These are phyloP conservation scores for Gaeumannomyces sp. DNA, from an alignment of 2,329 filamentous ascomycete genomes.

Conservation along the genomic window DNA sequence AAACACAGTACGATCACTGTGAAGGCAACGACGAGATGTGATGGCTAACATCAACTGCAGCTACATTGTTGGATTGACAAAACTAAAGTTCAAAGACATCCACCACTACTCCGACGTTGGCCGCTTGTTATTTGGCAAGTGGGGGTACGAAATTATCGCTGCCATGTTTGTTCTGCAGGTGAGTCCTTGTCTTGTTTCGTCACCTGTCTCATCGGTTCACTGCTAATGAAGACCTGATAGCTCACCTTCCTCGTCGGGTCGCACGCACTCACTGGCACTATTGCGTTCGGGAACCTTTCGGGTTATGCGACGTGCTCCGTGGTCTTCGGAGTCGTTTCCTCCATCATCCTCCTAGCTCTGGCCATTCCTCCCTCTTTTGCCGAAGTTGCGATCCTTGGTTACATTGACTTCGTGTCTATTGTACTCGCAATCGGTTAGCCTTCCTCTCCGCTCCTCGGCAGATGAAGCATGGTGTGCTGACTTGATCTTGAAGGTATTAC, in stretches of 20 bases:
- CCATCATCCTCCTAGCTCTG: conserved; percentile 37
- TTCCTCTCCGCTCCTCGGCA: too few relatives aligned
- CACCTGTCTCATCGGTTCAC: too few relatives aligned
- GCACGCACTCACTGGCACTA: conserved; percentile 65
- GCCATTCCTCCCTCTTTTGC: conserved; percentile 43
- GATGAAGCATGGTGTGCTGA: too few relatives aligned
- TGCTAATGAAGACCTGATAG: too few relatives aligned
- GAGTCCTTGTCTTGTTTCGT: too few relatives aligned
- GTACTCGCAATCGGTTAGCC: conserved; percentile 26
- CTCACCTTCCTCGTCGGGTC: conserved; percentile 64
- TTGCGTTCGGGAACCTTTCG: conserved; percentile 61
- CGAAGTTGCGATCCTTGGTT: conserved; percentile 42
- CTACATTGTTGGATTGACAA: conserved; percentile 37
- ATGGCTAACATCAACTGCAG: conserved; percentile 22
- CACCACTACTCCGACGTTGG: conserved; percentile 64
- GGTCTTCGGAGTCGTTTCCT: conserved; percentile 39
- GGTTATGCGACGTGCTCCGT: conserved; percentile 43
- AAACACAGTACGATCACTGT: too few relatives aligned
- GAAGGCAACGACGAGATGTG: too few relatives aligned
- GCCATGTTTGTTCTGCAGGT: conserved; percentile 54
- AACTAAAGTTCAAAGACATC: conserved; percentile 48
- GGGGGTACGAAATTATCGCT: conserved; percentile 57
- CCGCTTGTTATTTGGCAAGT: conserved; percentile 51
- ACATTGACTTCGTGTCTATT: conserved; percentile 56
- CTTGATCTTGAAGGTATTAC: too few relatives aligned